Evolutionary conservation across 768 basidiomycete species (phyloP).

Genomic region (Naganishia vaughanmartiniae): DNA sequence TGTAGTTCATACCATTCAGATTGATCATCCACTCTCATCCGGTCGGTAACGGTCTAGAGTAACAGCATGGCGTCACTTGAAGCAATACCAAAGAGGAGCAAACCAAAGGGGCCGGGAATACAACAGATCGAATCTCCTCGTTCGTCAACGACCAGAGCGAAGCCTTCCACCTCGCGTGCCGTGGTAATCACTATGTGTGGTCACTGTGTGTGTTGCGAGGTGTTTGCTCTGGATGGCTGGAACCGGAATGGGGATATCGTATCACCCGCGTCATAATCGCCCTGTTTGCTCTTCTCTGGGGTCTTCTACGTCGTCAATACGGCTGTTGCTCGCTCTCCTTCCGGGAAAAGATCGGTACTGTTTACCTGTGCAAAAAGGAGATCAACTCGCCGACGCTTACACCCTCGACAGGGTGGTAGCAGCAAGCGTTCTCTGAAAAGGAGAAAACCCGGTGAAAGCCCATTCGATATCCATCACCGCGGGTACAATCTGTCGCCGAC

Average conservation of each 20-base stretch:
- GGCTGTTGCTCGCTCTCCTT: slow-evolving; percentile 10
- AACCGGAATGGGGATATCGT: slow-evolving; percentile 23
- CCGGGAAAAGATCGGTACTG: background rate
- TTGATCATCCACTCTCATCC: slow-evolving; percentile 12
- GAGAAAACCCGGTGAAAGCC: slow-evolving; percentile 15
- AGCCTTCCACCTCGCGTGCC: background rate
- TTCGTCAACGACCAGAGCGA: slow-evolving; percentile 5
- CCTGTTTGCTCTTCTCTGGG: background rate
- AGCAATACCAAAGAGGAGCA: background rate
- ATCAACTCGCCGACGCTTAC: slow-evolving; percentile 9
- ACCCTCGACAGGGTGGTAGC: background rate
- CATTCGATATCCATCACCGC: slow-evolving; percentile 25
- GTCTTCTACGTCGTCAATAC: background rate
- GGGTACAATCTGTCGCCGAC: slow-evolving; percentile 19
- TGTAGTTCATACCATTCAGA: slow-evolving; percentile 16
- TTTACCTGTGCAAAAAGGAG: background rate
- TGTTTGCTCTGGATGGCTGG: slow-evolving; percentile 1
- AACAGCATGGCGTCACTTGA: background rate
- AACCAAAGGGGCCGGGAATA: background rate
- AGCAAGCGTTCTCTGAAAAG: background rate
- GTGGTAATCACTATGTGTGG: background rate
- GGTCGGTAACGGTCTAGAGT: slow-evolving; percentile 7
- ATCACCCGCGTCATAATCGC: background rate
- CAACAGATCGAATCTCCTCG: slow-evolving; percentile 23
- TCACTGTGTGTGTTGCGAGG: background rate